A percentile compares a stretch with the other conserved stretches of the same genome.
Conservation (phyloP, 345 rosid species). For the Gynandropsis gynandra region DNA sequence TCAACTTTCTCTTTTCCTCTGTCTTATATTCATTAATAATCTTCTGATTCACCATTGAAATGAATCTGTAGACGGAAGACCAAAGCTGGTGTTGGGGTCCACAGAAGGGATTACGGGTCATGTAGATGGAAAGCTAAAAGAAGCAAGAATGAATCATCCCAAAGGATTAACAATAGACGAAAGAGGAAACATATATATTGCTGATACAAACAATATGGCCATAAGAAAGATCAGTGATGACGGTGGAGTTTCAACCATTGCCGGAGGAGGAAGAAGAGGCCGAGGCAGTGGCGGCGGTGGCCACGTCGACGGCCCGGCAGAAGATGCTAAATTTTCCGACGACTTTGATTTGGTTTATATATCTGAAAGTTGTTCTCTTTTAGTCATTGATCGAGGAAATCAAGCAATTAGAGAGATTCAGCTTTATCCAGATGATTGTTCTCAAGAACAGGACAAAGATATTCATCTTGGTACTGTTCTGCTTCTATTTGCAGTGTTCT, state of each 20-base stretch:
- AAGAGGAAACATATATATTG: slow-evolving; percentile 86
- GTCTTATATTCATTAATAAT: too few species aligned
- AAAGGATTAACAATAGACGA: slow-evolving; percentile 77
- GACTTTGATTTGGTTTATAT: slow-evolving; percentile 76
- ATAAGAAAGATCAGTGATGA: slow-evolving; percentile 88
- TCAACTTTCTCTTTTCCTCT: slow-evolving; percentile 9
- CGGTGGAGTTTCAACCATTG: slow-evolving; percentile 95
- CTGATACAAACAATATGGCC: slow-evolving; percentile 88
- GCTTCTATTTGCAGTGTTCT: slow-evolving; percentile 69
- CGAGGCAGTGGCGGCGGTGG: slow-evolving; percentile 55
- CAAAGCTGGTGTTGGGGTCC: slow-evolving; percentile 83
- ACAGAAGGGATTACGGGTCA: slow-evolving; percentile 81
- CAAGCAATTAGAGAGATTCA: slow-evolving; percentile 87
- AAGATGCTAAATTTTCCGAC: slow-evolving; percentile 76
- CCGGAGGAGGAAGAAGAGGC: slow-evolving; percentile 84
- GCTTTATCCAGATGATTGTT: slow-evolving; percentile 69
- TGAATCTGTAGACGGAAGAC: slow-evolving; percentile 57
- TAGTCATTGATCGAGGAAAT: slow-evolving; percentile 79
- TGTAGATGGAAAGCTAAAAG: slow-evolving; percentile 75
- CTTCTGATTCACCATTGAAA: background rate
- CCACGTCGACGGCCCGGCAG: slow-evolving; percentile 71
- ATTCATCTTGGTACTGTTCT: slow-evolving; percentile 73
- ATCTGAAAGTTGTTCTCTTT: slow-evolving; percentile 73
- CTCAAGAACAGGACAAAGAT: slow-evolving; percentile 43
- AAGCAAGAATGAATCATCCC: slow-evolving; percentile 83